Conservation (phyloP, 164 flowering plant species). For the Brasenia schreberi region DNA sequence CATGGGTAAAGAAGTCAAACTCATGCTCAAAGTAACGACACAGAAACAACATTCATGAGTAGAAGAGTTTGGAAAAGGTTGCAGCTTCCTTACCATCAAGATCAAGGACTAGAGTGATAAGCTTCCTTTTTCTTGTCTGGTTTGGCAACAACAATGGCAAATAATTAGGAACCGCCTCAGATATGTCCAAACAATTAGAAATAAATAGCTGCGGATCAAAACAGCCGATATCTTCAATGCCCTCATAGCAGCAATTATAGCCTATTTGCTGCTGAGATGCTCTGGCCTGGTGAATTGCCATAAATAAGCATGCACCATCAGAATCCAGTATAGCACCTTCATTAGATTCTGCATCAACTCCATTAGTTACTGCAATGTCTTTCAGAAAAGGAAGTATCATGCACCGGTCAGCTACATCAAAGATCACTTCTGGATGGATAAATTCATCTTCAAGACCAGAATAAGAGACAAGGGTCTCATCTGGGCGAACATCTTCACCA, state of each 20-base stretch:
- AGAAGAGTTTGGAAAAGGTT: not conserved
- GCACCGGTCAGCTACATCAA: constrained; percentile 46
- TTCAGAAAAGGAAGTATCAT: constrained; percentile 56
- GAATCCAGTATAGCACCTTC: constrained; percentile 22
- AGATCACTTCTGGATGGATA: constrained; percentile 31
- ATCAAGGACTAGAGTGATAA: constrained; percentile 87
- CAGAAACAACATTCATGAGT: not conserved
- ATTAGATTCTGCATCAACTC: constrained; percentile 17
- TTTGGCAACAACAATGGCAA: constrained; percentile 28
- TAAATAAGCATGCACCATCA: constrained; percentile 37
- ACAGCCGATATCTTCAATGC: constrained; percentile 35
- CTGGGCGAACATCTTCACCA: constrained; percentile 25
- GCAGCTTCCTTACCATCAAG: constrained; percentile 57
- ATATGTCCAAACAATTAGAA: constrained; percentile 46
- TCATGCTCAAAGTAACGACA: not conserved
- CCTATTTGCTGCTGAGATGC: constrained; percentile 33
- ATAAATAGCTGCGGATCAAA: constrained; percentile 57
- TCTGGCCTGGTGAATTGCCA: constrained; percentile 43
- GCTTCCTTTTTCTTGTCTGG: constrained; percentile 35
- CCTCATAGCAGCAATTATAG: constrained; percentile 13
- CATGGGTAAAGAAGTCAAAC: not conserved
- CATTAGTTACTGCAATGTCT: constrained; percentile 33
- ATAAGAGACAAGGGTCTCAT: constrained; percentile 16
- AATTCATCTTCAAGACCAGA: constrained; percentile 30
- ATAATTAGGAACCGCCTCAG: constrained; percentile 34